Evolutionary conservation across 768 basidiomycete genomes (phyloP), one percentile per base, ranked within the genome.

Genomic region (Tulasnella calospora): DNA sequence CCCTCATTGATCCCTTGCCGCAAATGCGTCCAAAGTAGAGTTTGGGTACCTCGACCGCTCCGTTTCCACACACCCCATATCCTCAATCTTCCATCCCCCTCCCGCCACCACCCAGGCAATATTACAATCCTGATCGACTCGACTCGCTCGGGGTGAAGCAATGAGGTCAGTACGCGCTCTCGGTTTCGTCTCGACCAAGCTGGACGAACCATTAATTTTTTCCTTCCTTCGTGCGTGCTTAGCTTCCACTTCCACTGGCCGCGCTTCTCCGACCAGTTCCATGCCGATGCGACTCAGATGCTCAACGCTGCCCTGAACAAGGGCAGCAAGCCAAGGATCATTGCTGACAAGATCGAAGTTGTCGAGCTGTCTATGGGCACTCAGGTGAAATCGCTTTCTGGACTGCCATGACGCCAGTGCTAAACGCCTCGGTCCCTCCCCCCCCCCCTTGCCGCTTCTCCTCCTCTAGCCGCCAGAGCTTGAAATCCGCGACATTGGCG

Each of bases 351-450:
- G 84, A 99, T 99, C 80, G 95, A 99, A 84, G 98, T 99, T 40
- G 94, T 98, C 75, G 98, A 99, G 84, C 86, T 99, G n/a, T 93
- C 98, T 85, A 99, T 99, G 98, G 98, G 98, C 47, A 95, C 94
- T 2, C 92, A 97, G 87, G 96, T 95, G 36, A 44, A 40, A 47
- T 78, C 19, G 41, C 77, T 17, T 41, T 13, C 0, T 33, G 41
- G 74, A 67, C 61, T 33, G 19, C 15, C 17, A 40, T 30, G 79
- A 76, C 86, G 83, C 44, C n/a, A 72, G 33, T 78, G 36, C 15
- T 27, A 77, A 38, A 44, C 78, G n/a, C 46, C 70, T 46, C 78
- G 81, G n/a, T 2, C 38, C 23, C 21, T 38, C 23, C 51, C 35
- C 51, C 35, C 44, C 72, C 44, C 51, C 35, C 46, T 71, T 38